Base-by-base conservation (phyloP, 805 yeast genomes). In the Huiozyma sinensis region DNA sequence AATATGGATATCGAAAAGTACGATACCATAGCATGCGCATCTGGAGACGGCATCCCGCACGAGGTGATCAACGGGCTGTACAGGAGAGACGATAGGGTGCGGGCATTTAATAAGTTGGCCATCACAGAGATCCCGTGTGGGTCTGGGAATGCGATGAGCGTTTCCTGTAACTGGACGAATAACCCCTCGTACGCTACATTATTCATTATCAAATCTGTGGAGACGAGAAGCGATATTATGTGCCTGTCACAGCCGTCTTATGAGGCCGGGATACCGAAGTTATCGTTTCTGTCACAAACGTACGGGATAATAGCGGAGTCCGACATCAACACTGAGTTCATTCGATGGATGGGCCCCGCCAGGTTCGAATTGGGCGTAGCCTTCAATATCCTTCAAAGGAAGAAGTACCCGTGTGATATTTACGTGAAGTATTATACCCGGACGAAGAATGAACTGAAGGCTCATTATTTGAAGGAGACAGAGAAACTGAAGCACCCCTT, bases 41-140 rank as follows among this genome's bases (percentile, higher is more conserved):
- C 95, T 0, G 98, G 98, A 5, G 98, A 92, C 65, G 98, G 98
- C 7, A 78, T 85, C 13, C 97, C 97, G 0, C 94, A 89, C 63
- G 97, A 92, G 60, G 89, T 92, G 6, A 73, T 88, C 41, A 92
- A 92, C 60, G 98, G 97, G 1, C 67, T 92, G 35, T 85, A 77
- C 51, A 65, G 64, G 47, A 70, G 95, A 28, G 52, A 65, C 0
- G 95, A 89, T 60, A 74, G 81, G 4, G 75, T 66, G 0, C 63
- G 61, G 10, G 88, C 87, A 0, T 80, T 89, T 53, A 67, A 71
- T 42, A 76, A 76, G 45, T 49, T 85, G 8, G 79, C 83, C 0
- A 67, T 92, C 2, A 79, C 92, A 7, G 96, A 90, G 63, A 66
- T 89, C 6, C 97, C 98, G 1, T 86, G 97, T 54, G 98, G 98